Evolutionary conservation across 495 filamentous ascomycete genomes (phyloP), one percentile per base, ranked within the genome.

Genomic region (Talaromyces adpressus): DNA sequence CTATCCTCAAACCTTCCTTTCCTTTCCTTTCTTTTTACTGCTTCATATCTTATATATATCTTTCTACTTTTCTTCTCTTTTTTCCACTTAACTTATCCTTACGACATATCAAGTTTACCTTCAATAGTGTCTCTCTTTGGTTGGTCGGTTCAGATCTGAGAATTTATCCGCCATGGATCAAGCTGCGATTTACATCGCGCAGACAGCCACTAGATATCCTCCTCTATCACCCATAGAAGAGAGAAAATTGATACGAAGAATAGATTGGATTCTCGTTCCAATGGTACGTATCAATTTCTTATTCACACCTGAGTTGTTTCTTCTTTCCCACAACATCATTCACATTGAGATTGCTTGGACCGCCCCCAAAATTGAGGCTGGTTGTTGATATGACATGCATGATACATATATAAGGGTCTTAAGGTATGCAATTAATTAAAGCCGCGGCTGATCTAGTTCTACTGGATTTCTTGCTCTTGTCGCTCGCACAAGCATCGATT

Each of bases 191-290:
- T 63, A 57, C 62, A 52, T 63, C 27, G 49, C 20, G 25, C 62
- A 63, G 32, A 56, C 52, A 56, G 36, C 52, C 16, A 47, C 22
- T 23, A 53, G 54, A 22, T 63, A 36, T 22, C 53, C 62, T 9
- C 62, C 62, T 18, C 36, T 63, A 47, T 36, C 62, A 22, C 25
- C 52, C 8, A 59, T 70, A 4, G 70, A 76, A 32, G 77, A 79
- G 68, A 72, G 70, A 36, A 59, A 63, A 27, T 65, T 80, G 14
- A 67, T 76, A 25, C 70, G 75, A 59, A 80, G 76, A 62, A 72
- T 78, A 39, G 76, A 80, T 62, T 69, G 69, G 65, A 73, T 74
- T 68, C 71, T 80, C 52, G 70, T 80, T 51, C 77, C 77, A 7
- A 64, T 78, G 66, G 71, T 79, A 64, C 71, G 73, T 47, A 41